Percentiles rank a stretch among this genome's conserved stretches.
These are phyloP conservation scores for Geranomyces variabilis DNA, from an alignment of 192 early-diverging fungal genomes.

Conservation along the genomic window DNA sequence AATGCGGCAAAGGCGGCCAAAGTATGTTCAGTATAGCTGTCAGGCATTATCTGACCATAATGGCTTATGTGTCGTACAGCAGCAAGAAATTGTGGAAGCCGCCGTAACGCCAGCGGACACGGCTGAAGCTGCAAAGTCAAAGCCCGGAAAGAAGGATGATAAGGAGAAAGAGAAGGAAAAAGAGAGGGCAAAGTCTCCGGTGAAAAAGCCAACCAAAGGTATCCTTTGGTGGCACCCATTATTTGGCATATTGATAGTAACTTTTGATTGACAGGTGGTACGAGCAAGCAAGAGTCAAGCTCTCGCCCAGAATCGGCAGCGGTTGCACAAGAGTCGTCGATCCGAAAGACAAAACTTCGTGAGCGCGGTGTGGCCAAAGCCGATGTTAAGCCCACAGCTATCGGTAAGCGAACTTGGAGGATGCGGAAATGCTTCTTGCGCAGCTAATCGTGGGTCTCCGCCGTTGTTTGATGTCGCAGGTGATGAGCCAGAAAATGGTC, in stretches of 20 bases:
- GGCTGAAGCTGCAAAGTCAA: slow-evolving; percentile 13
- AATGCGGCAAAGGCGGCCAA: slow-evolving; percentile 35
- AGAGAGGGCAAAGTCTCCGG: slow-evolving; percentile 29
- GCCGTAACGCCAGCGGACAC: slow-evolving; percentile 15
- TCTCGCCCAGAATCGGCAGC: slow-evolving; percentile 42
- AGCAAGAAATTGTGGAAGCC: slow-evolving; percentile 32
- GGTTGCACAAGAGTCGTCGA: slow-evolving; percentile 40
- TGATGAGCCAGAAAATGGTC: slow-evolving; percentile 57
- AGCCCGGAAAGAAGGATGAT: slow-evolving; percentile 39
- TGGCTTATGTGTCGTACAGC: too few species aligned
- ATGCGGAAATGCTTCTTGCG: not conserved
- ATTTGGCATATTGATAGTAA: not conserved
- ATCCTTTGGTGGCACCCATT: not conserved
- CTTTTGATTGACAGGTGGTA: slow-evolving; percentile 6
- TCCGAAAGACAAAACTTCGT: slow-evolving; percentile 50
- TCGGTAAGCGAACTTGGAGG: slow-evolving; percentile 32
- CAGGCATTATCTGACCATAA: too few species aligned
- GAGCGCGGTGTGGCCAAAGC: slow-evolving; percentile 43
- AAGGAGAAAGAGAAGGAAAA: slow-evolving; percentile 37
- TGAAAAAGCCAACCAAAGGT: slow-evolving; percentile 47
- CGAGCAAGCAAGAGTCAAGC: slow-evolving; percentile 28
- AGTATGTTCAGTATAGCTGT: slow-evolving; percentile 15
- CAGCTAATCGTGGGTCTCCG: too few species aligned
- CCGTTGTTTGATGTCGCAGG: slow-evolving; percentile 28
- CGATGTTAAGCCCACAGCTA: slow-evolving; percentile 42